Percentiles rank a stretch among this genome's conserved stretches.
phyloP scores from a whole-genome alignment of 768 basidiomycete genomes.

The Hygrophorus pudorinus region DNA sequence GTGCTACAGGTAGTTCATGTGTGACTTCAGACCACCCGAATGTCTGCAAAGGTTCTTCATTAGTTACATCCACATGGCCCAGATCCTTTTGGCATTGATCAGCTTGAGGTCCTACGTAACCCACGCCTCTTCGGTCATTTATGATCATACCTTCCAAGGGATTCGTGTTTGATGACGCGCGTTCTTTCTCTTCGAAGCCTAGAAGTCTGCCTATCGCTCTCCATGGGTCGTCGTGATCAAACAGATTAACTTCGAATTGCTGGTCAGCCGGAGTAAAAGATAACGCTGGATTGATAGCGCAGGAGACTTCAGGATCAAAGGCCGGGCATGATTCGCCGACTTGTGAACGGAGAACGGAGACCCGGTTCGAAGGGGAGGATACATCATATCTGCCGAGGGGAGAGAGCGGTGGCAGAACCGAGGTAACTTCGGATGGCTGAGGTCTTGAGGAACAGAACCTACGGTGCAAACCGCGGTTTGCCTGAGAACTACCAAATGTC shows the following conservation, averaged over 20 bases:
- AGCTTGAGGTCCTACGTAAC: no score
- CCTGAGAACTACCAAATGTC: neutral
- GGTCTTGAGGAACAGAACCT: neutral
- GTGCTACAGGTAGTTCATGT: no score
- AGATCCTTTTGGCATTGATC: no score
- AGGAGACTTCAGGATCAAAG: constrained; percentile 5
- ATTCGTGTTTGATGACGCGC: neutral
- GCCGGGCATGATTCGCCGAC: neutral
- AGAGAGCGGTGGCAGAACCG: no score
- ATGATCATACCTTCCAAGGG: neutral
- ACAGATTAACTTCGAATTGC: no score
- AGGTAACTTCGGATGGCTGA: neutral
- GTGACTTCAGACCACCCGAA: no score
- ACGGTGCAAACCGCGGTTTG: neutral
- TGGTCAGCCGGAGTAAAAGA: constrained; percentile 16
- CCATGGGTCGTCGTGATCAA: constrained; percentile 36
- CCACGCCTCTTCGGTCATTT: neutral
- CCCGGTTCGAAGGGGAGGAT: no score
- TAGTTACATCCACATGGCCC: no score
- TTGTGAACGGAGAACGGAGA: no score
- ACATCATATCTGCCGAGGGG: no score
- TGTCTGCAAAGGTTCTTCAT: no score
- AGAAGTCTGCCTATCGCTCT: constrained; percentile 32
- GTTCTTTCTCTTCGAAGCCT: constrained; percentile 14
- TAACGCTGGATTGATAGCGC: neutral